Evolutionary conservation across 306 rosid genomes (phyloP).

Genomic region (Cicer judaicum): DNA sequence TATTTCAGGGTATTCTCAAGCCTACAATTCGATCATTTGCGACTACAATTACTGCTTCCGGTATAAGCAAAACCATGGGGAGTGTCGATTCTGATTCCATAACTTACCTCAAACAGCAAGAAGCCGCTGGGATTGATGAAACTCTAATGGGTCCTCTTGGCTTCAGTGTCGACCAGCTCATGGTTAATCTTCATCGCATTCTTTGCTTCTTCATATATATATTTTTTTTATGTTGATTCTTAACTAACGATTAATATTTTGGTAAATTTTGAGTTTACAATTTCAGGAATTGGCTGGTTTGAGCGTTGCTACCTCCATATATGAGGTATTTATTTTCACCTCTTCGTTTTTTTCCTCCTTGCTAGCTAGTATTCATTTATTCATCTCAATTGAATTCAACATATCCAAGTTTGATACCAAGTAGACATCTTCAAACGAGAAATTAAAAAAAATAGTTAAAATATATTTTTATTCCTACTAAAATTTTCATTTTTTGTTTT

Average conservation of each 20-base stretch:
- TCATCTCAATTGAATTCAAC: conserved; percentile 18
- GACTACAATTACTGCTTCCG: conserved; percentile 14
- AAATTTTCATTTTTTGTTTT: no score
- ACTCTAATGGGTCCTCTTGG: conserved; percentile 96
- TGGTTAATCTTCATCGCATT: conserved; percentile 55
- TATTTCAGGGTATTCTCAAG: conserved; percentile 57
- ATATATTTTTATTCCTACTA: no score
- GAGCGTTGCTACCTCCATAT: conserved; percentile 85
- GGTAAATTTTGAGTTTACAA: not conserved
- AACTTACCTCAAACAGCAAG: conserved; percentile 73
- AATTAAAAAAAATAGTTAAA: no score
- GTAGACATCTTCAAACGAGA: no score
- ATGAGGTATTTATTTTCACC: conserved; percentile 62
- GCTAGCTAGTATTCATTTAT: not conserved
- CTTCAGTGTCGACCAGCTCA: conserved; percentile 86
- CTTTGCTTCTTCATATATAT: not conserved
- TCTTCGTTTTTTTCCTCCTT: not conserved
- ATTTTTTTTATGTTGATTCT: not conserved
- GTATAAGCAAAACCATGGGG: conserved; percentile 46
- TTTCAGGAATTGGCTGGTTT: conserved; percentile 95
- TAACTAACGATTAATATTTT: conserved; percentile 6
- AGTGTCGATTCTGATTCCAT: conserved; percentile 53
- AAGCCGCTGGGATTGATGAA: conserved; percentile 93
- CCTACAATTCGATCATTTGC: conserved; percentile 55
- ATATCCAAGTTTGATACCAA: no score